Base-by-base conservation (phyloP, 2,329 filamentous ascomycete species). In the Arthrobotrys pseudoclavata region DNA sequence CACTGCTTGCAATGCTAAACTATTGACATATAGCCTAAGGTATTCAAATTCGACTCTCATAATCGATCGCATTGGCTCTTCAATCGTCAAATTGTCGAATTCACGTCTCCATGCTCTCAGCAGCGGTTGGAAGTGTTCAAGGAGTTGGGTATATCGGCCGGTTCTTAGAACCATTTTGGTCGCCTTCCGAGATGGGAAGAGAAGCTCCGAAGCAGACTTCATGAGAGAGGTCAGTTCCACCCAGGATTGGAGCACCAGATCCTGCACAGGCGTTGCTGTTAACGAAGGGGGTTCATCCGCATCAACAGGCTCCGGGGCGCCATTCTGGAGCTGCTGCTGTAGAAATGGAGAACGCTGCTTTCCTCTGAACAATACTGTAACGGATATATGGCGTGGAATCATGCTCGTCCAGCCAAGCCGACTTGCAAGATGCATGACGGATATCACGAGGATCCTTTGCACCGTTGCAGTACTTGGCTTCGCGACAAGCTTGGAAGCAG, bases 1-100 rank as follows among this genome's bases (percentile, higher is more conserved):
- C 2, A 98, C 94, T 22, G 96, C 96, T 84, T 99, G 96, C 1
- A 99, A 86, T 1, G 94, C 94, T 1, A 99, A 87, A 0, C 94
- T 97, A 83, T 98, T 97, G 85, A 97, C 89, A 82, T 98, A 98
- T 62, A 97, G 92, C 81, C 95, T 89, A 26, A 95, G 93, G 83
- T 97, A 97, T 82, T 98, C 93, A 82, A 96, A 97, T 85, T 99
- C 96, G 80, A 98, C 97, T 6, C 90, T 91, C 31, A 99, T 86
- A 74, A 98, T 94, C 82, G 94, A 90, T 31, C 88, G 85, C 80
- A 90, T 90, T 79, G 88, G 91, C 22, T 86, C 88, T 1, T 90
- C 90, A 64, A 91, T 86, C 69, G 89, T 88, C 81, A 92, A 91
- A n/a, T 89, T 87, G 81, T 97, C 91, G 82, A 97, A 94, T 77